Base-by-base conservation (phyloP, 306 rosid genomes). In the Prunus mongolica region DNA sequence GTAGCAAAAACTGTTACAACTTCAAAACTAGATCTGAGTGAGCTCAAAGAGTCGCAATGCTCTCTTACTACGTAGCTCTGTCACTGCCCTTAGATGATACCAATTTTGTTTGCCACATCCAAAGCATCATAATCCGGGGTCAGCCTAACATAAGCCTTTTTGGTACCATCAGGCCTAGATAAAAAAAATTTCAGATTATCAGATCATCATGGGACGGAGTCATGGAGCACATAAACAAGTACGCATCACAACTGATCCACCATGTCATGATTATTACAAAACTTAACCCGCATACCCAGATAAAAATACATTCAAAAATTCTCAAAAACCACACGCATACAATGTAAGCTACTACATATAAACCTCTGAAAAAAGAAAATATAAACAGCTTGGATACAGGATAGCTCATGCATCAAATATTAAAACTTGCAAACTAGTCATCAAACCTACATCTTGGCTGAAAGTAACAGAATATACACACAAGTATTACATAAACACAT, bases 41-140 rank as follows among this genome's bases (percentile, higher is more conserved):
- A 13, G 46, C 64, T 32, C 16, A 22, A 38, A 25, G 14, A 25
- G 14, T 71, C 60, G 32, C 65, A 72, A 5, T 30, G 18, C 27
- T 58, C 20, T 9, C 28, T n/a, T 28, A 27, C 55, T 22, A 51
- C 1, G 19, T 5, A 44, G 32, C 72, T 75, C 67, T 62, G 22
- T 66, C 72, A 13, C 79, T 18, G 51, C 1, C 1, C 68, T 89
- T 89, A 93, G 83, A 93, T 93, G 28, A 93, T 90, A 8, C 97
- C 97, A 57, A 93, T 93, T 83, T 93, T 93, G 96, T 93, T 93
- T 34, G 97, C 96, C 18, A 90, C 96, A 66, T 93, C 97, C 80
- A 93, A 74, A 3, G 97, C 97, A 80, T 93, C 97, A 12, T 80
- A 89, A 72, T 93, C 97, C 8, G 92, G 97, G 16, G 96, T 90